Conservation (phyloP, 1,284 basidiomycete species). For the Ceratobasidium sp. region DNA sequence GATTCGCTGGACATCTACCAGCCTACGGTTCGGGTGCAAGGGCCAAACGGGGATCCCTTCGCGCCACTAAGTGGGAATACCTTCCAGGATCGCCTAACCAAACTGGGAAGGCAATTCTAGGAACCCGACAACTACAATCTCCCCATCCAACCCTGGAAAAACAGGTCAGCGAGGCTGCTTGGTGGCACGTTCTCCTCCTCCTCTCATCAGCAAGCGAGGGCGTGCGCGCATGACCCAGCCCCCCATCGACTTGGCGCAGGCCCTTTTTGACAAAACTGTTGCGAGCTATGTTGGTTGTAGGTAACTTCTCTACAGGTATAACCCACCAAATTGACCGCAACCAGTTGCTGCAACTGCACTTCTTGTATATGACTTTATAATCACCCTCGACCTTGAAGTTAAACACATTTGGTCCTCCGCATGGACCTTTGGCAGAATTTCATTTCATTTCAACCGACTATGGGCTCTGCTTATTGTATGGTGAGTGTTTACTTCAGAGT, state of each 20-base stretch:
- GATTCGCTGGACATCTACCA: too few species aligned
- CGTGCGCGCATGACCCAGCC: not conserved
- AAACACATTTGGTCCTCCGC: slow-evolving; percentile 13
- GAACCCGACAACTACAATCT: not conserved
- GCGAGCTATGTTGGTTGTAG: not conserved
- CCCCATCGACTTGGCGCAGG: not conserved
- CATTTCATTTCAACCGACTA: slow-evolving; percentile 34
- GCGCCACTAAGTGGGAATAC: not conserved
- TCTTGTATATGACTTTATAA: slow-evolving; percentile 1
- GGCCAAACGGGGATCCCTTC: not conserved
- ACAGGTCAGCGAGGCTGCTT: not conserved
- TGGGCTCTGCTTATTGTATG: not conserved
- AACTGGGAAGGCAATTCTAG: not conserved
- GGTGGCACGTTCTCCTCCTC: not conserved
- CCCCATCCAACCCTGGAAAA: not conserved
- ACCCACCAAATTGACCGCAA: not conserved
- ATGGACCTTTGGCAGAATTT: slow-evolving; percentile 16
- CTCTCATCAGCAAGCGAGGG: not conserved
- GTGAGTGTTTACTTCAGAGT: not conserved
- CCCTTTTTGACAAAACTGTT: not conserved
- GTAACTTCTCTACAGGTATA: not conserved
- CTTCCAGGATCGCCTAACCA: not conserved
- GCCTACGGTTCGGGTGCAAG: not conserved
- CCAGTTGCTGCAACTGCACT: not conserved
- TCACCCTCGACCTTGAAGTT: slow-evolving; percentile 8